A percentile compares a stretch with the other conserved stretches of the same genome.
These are phyloP conservation scores for Bocquillonia castaneifolia DNA, from an alignment of 441 rosid genomes.

Conservation along the genomic window DNA sequence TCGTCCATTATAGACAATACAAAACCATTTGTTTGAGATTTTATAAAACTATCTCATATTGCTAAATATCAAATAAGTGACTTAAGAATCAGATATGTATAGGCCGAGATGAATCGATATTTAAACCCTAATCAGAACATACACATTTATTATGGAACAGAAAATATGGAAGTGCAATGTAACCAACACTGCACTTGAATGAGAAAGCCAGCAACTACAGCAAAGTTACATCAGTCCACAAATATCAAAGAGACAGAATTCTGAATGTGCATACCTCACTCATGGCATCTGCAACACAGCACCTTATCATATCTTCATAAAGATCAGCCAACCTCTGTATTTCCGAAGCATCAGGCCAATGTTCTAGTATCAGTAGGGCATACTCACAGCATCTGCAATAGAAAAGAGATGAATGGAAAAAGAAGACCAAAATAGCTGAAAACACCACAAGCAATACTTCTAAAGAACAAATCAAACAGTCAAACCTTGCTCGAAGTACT, in stretches of 20 bases:
- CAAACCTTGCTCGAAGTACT: constrained; percentile 88
- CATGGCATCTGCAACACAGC: constrained; percentile 98
- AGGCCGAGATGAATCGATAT: too few species aligned
- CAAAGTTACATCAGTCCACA: background rate
- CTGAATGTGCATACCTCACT: constrained; percentile 65
- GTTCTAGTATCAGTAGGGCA: constrained; percentile 81
- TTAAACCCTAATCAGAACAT: background rate
- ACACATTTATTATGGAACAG: background rate
- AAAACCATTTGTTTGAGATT: too few species aligned
- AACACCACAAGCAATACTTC: constrained; percentile 22
- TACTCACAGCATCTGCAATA: constrained; percentile 87
- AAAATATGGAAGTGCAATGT: background rate
- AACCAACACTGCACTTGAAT: background rate
- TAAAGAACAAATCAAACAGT: constrained; percentile 13
- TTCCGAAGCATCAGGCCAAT: constrained; percentile 97
- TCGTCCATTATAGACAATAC: too few species aligned
- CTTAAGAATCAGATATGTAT: too few species aligned
- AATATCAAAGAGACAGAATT: constrained; percentile 8
- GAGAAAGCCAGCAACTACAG: background rate
- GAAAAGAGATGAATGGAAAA: constrained; percentile 17
- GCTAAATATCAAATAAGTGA: too few species aligned
- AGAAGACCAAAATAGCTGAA: constrained; percentile 17
- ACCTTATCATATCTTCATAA: constrained; percentile 82
- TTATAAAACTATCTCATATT: too few species aligned
- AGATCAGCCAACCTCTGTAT: constrained; percentile 86